Percentiles rank a stretch among this genome's conserved stretches.
Evolutionary conservation across 2,329 filamentous ascomycete genomes (phyloP).

Genomic region (Pyrenophora seminiperda): DNA sequence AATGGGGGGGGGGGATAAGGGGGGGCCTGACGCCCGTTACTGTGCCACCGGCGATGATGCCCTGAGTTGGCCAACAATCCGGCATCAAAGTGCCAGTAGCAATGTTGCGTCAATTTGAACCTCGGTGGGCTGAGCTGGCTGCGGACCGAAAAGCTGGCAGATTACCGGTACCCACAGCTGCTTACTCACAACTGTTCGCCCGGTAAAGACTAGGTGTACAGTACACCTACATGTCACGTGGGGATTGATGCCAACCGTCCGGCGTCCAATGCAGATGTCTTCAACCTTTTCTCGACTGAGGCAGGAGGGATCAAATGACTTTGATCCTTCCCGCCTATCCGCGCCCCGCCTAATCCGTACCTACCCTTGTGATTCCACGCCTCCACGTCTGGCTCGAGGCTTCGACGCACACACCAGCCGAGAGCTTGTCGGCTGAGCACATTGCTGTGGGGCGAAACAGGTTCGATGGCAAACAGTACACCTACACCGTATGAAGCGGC

Average conservation of each 20-base stretch:
- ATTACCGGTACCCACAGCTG: too few species aligned
- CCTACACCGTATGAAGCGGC: background rate
- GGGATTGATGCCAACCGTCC: too few species aligned
- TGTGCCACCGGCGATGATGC: conserved; percentile 12
- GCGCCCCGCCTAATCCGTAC: conserved; percentile 23
- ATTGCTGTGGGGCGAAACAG: conserved; percentile 33
- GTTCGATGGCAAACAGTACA: conserved; percentile 3
- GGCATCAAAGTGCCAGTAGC: conserved; percentile 2
- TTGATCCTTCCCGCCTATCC: conserved; percentile 44
- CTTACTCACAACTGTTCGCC: too few species aligned
- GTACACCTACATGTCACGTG: too few species aligned
- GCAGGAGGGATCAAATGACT: conserved; percentile 32
- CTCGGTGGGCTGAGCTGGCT: conserved; percentile 2
- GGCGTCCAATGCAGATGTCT: too few species aligned
- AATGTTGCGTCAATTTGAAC: conserved; percentile 3
- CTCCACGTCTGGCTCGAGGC: too few species aligned
- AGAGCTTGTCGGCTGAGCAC: conserved; percentile 32
- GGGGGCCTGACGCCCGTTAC: conserved; percentile 3
- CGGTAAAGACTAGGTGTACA: too few species aligned
- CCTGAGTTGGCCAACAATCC: conserved; percentile 10
- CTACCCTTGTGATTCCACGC: conserved; percentile 28
- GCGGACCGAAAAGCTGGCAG: conserved; percentile 1
- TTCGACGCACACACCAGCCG: conserved; percentile 27
- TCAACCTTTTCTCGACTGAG: conserved; percentile 2
- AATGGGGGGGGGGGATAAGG: too few species aligned